phyloP scores from a whole-genome alignment of 192 early-diverging fungal genomes.

The Podila verticillata region DNA sequence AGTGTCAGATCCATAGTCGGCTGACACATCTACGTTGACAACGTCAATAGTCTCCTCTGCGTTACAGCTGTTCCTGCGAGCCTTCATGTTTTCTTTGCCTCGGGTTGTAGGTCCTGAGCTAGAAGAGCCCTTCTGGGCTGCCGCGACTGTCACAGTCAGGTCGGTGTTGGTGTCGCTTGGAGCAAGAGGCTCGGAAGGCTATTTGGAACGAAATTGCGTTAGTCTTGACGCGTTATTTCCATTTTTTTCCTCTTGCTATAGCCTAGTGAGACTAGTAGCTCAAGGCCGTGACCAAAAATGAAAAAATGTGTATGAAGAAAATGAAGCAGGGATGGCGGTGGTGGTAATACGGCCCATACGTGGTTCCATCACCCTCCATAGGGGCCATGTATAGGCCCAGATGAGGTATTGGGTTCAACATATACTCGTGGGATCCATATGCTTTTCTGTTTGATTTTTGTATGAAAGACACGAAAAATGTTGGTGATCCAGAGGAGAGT shows the following conservation, averaged over 20 bases:
- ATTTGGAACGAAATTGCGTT: not conserved
- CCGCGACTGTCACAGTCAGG: not conserved
- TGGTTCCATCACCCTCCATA: not conserved
- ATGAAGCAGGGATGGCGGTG: not conserved
- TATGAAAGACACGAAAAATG: conserved; percentile 3
- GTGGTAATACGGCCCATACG: not conserved
- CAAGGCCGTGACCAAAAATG: not conserved
- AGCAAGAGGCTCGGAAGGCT: conserved; percentile 37
- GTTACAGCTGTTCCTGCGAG: conserved; percentile 2
- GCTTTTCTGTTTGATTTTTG: conserved; percentile 2
- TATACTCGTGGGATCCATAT: conserved; percentile 21
- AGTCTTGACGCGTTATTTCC: not conserved
- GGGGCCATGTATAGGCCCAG: not conserved
- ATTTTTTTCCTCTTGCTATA: conserved; percentile 6
- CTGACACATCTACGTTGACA: conserved; percentile 18
- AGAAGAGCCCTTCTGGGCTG: conserved; percentile 5
- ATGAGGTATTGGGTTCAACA: not conserved
- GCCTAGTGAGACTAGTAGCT: conserved; percentile 19
- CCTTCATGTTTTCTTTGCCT: conserved; percentile 41
- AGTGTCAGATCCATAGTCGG: conserved; percentile 13
- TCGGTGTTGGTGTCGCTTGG: conserved; percentile 29
- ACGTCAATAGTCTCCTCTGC: conserved; percentile 35
- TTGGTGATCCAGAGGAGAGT: not conserved
- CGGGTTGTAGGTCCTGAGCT: conserved; percentile 2
- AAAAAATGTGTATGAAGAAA: conserved; percentile 3